These are phyloP conservation scores for Candida ficus DNA, from an alignment of 805 yeast species.

Conservation along the genomic window DNA sequence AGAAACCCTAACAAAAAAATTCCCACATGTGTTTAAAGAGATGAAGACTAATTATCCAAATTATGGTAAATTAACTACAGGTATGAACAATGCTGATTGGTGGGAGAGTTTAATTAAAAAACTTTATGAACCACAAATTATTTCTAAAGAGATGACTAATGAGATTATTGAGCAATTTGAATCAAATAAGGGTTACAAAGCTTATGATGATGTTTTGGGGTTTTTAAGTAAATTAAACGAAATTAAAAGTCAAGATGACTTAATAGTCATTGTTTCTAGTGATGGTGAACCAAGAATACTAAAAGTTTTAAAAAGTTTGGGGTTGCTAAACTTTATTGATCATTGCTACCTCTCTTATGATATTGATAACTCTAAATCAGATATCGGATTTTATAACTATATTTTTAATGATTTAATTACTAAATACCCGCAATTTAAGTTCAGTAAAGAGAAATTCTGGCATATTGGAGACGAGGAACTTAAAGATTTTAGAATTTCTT, in stretches of 20 bases:
- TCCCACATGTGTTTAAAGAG: slow-evolving; percentile 31
- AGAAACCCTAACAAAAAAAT: slow-evolving; percentile 21
- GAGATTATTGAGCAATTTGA: slow-evolving; percentile 45
- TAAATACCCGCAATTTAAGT: slow-evolving; percentile 17
- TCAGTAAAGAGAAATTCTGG: slow-evolving; percentile 36
- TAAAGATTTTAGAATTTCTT: slow-evolving; percentile 50
- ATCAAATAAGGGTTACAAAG: slow-evolving; percentile 47
- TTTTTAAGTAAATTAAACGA: slow-evolving; percentile 31
- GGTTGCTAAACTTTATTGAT: slow-evolving; percentile 36
- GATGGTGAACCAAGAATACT: slow-evolving; percentile 60
- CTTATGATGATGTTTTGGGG: slow-evolving; percentile 49
- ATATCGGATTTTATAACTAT: slow-evolving; percentile 38
- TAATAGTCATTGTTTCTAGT: slow-evolving; percentile 43
- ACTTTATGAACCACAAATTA: slow-evolving; percentile 37
- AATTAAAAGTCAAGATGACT: slow-evolving; percentile 25
- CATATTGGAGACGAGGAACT: slow-evolving; percentile 62
- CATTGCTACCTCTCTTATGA: slow-evolving; percentile 52
- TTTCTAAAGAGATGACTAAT: too few relatives aligned
- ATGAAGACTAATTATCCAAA: slow-evolving; percentile 45
- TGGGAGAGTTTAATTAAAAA: slow-evolving; percentile 49
- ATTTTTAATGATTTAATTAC: slow-evolving; percentile 28
- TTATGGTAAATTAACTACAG: slow-evolving; percentile 44
- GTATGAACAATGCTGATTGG: slow-evolving; percentile 40
- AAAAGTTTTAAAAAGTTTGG: slow-evolving; percentile 41
- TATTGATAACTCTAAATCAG: slow-evolving; percentile 50